Percentiles rank a stretch among this genome's conserved stretches.
phyloP scores from a whole-genome alignment of 305 asterid species.

The Andrographis paniculata region DNA sequence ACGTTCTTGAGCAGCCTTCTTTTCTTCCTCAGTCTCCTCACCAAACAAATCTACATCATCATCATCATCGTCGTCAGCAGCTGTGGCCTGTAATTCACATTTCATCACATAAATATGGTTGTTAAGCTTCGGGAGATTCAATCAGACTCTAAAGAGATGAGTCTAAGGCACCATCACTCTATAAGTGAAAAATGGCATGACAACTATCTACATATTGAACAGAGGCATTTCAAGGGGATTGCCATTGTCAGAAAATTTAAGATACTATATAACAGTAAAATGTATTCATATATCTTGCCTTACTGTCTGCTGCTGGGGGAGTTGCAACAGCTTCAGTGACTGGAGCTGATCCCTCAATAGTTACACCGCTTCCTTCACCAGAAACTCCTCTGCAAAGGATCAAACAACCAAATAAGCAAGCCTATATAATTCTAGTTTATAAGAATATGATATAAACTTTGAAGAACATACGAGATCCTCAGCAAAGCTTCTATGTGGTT shows the following conservation, averaged over 20 bases:
- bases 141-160: neutral
- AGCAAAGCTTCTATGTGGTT: constrained; percentile 71
- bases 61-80: constrained; percentile 57
- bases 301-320: constrained; percentile 55
- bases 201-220: too few relatives aligned
- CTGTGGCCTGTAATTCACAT: constrained; percentile 41
- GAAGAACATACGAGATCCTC: constrained; percentile 67
- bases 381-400: constrained; percentile 52
- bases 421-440: too few relatives aligned
- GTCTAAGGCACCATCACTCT: too few relatives aligned
- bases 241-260: too few relatives aligned
- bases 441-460: neutral
- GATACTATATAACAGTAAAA: too few relatives aligned
- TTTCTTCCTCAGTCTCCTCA: constrained; percentile 90
- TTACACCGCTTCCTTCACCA: constrained; percentile 69
- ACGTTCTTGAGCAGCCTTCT: constrained; percentile 80
- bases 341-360: constrained; percentile 38
- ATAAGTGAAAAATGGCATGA: too few relatives aligned
- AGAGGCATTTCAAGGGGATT: too few relatives aligned
- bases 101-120: too few relatives aligned
- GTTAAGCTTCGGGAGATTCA: too few relatives aligned
- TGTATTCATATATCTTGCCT: constrained; percentile 26
- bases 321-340: constrained; percentile 50
- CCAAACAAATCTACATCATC: constrained; percentile 86
- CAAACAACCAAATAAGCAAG: constrained; percentile 4